These are phyloP conservation scores for Nakazawaea wyomingensis DNA, from an alignment of 805 yeast genomes.

Conservation along the genomic window DNA sequence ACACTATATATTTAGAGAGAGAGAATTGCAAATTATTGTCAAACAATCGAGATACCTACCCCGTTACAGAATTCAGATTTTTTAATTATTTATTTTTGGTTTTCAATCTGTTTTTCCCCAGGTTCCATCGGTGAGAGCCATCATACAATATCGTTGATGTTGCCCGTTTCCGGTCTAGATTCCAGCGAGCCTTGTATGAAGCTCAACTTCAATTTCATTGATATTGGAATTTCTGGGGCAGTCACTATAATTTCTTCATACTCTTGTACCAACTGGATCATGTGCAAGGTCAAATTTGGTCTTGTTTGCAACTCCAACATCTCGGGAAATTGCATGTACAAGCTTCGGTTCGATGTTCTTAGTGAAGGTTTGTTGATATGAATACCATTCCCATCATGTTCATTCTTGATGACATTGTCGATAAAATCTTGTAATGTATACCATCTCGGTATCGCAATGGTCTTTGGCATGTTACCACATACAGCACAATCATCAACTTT, in stretches of 20 bases:
- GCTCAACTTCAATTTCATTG: conserved; percentile 18
- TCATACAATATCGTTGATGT: conserved; percentile 1
- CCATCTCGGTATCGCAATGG: conserved; percentile 7
- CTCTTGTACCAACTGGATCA: conserved; percentile 31
- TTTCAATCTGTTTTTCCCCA: neutral
- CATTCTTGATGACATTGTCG: conserved; percentile 27
- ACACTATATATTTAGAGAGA: too few relatives aligned
- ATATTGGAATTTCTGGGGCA: conserved; percentile 46
- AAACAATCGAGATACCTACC: too few relatives aligned
- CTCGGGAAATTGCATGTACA: conserved; percentile 46
- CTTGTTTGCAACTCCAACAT: conserved; percentile 40
- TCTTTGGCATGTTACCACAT: conserved; percentile 46
- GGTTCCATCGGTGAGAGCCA: too few relatives aligned
- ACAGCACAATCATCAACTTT: conserved; percentile 64
- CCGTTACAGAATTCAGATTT: too few relatives aligned
- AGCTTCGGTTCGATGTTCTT: conserved; percentile 30
- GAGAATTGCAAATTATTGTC: too few relatives aligned
- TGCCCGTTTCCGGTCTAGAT: conserved; percentile 34
- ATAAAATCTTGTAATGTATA: conserved; percentile 38
- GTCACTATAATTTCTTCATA: conserved; percentile 48
- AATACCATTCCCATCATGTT: conserved; percentile 21
- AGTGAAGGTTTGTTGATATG: conserved; percentile 41
- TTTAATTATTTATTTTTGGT: neutral
- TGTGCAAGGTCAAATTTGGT: conserved; percentile 31
- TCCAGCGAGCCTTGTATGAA: conserved; percentile 18